Conservation (phyloP, 257 asterid species). For the Cynanchum wilfordii region DNA sequence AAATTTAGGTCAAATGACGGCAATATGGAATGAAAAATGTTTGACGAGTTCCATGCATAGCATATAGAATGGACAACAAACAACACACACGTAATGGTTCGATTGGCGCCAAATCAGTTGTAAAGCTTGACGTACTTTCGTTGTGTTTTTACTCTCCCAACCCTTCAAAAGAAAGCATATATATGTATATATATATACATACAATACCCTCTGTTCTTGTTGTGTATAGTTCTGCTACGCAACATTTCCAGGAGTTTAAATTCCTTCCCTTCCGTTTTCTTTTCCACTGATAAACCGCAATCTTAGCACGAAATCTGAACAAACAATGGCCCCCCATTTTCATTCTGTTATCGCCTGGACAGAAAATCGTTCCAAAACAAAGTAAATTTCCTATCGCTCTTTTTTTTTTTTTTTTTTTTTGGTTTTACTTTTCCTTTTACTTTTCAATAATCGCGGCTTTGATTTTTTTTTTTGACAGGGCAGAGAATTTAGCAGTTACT, state of each 20-base stretch:
- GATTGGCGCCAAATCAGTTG: too few species aligned
- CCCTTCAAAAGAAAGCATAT: not conserved
- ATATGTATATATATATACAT: too few species aligned
- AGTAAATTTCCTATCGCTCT: conserved; percentile 23
- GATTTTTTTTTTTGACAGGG: conserved; percentile 31
- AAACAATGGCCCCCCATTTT: conserved; percentile 53
- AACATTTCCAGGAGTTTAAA: not conserved
- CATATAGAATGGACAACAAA: too few species aligned
- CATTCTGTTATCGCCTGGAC: conserved; percentile 40
- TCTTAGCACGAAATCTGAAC: conserved; percentile 20
- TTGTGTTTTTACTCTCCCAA: not conserved
- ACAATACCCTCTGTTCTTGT: too few species aligned
- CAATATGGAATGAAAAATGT: too few species aligned
- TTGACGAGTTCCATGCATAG: too few species aligned
- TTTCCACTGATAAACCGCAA: conserved; percentile 28
- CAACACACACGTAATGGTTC: too few species aligned
- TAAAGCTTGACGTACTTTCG: too few species aligned
- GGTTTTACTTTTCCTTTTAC: not conserved
- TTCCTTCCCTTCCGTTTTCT: not conserved
- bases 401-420: not conserved
- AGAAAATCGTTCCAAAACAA: conserved; percentile 25
- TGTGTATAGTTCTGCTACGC: not conserved
- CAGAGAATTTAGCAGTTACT: conserved; percentile 14
- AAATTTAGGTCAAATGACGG: too few species aligned
- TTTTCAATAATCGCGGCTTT: not conserved